These are phyloP conservation scores for Herpetomonas tarakana DNA, from an alignment of 208 protist species.

Conservation along the genomic window DNA sequence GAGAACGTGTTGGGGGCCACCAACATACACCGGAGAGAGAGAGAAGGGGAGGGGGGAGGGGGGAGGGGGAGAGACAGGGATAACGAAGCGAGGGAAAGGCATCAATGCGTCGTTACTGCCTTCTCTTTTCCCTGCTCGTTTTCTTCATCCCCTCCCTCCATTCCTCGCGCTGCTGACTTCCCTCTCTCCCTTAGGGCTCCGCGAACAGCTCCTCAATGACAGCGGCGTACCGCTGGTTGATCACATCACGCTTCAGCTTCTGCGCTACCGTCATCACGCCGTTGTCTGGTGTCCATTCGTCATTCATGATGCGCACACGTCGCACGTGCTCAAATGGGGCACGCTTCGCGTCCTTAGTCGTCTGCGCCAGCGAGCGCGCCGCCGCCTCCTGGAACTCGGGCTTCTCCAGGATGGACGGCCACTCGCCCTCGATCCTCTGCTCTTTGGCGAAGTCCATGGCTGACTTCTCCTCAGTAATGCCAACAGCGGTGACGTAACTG, in stretches of 20 bases:
- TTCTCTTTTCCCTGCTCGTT: neutral
- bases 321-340: constrained; percentile 46
- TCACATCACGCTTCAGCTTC: constrained; percentile 49
- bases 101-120: neutral
- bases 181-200: no score
- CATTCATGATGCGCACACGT: constrained; percentile 26
- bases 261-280: constrained; percentile 46
- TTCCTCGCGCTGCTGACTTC: no score
- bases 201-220: constrained; percentile 57
- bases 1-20: no score
- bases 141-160: neutral
- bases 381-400: constrained; percentile 21
- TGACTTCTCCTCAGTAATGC: constrained; percentile 21
- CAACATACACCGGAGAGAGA: no score
- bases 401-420: constrained; percentile 22
- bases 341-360: constrained; percentile 23
- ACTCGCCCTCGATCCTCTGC: constrained; percentile 15
- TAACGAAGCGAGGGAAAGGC: neutral
- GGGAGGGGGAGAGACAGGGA: neutral
- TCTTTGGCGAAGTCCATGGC: constrained; percentile 12
- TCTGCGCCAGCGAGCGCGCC: constrained; percentile 20
- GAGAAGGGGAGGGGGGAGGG: no score
- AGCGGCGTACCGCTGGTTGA: constrained; percentile 36
- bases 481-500: constrained; percentile 32
- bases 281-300: constrained; percentile 68